Conservation (phyloP, 768 basidiomycete species). For the Calocybe indica region DNA sequence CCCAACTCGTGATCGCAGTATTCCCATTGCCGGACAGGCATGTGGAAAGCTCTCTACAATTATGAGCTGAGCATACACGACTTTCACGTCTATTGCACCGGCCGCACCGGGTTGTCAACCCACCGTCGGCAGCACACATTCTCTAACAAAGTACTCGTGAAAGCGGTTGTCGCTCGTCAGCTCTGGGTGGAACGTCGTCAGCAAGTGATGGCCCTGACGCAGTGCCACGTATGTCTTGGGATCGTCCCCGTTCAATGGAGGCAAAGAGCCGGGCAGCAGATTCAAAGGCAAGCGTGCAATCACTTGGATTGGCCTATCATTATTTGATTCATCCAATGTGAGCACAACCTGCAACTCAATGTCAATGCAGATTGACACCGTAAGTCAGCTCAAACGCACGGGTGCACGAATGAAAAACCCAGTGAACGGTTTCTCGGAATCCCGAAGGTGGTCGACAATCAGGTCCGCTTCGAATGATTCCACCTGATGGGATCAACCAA, state of each 20-base stretch:
- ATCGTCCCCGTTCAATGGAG: slow-evolving; percentile 41
- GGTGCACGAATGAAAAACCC: slow-evolving; percentile 96
- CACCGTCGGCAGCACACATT: slow-evolving; percentile 49
- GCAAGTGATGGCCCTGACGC: slow-evolving; percentile 75
- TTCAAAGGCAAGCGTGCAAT: slow-evolving; percentile 38
- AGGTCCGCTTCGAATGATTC: slow-evolving; percentile 89
- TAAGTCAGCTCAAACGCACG: slow-evolving; percentile 24
- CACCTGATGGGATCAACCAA: slow-evolving; percentile 38
- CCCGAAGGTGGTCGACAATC: slow-evolving; percentile 52
- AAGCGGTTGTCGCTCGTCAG: slow-evolving; percentile 82
- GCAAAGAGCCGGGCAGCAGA: slow-evolving; percentile 28
- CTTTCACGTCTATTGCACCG: no score
- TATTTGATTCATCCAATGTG: slow-evolving; percentile 35
- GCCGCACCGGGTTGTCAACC: no score
- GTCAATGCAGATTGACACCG: slow-evolving; percentile 1
- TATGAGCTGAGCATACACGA: no score
- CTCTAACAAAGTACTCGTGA: slow-evolving; percentile 84
- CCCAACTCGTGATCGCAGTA: no score
- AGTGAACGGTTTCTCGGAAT: slow-evolving; percentile 58
- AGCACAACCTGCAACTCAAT: slow-evolving; percentile 51
- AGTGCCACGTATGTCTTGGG: slow-evolving; percentile 75
- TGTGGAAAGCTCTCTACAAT: no score
- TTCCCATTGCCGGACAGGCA: no score
- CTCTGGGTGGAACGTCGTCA: slow-evolving; percentile 95
- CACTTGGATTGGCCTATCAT: slow-evolving; percentile 58